phyloP scores from a whole-genome alignment of 75 land plant species.

The Adiantum capillusveneris region DNA sequence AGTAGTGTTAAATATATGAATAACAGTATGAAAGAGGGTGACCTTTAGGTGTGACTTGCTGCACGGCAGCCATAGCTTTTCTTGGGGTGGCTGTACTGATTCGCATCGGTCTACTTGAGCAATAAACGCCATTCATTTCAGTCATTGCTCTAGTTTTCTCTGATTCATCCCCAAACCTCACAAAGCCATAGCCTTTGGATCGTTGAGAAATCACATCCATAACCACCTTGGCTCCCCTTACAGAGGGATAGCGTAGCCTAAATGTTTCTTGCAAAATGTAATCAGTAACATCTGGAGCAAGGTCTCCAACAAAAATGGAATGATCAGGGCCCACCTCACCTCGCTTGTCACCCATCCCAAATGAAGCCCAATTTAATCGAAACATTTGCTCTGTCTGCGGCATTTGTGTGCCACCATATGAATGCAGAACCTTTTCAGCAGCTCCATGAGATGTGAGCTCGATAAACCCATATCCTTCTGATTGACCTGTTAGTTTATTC shows the following conservation, averaged over 20 bases:
- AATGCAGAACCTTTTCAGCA: slow-evolving; percentile 29
- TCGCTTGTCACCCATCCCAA: slow-evolving; percentile 34
- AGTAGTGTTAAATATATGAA: no score
- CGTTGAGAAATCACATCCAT: slow-evolving; percentile 35
- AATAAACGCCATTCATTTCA: slow-evolving; percentile 40
- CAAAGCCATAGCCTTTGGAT: slow-evolving; percentile 46
- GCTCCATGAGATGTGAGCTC: slow-evolving; percentile 26
- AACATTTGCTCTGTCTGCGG: slow-evolving; percentile 36
- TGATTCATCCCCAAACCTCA: slow-evolving; percentile 34
- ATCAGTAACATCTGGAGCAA: slow-evolving; percentile 40
- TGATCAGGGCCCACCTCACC: slow-evolving; percentile 30
- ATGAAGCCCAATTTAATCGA: slow-evolving; percentile 39
- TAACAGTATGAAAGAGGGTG: no score
- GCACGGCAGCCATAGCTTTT: slow-evolving; percentile 20
- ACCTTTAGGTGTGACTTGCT: slow-evolving; percentile 2
- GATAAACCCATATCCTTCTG: slow-evolving; percentile 44
- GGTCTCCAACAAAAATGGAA: slow-evolving; percentile 45
- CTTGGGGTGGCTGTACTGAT: slow-evolving; percentile 41
- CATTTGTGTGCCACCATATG: slow-evolving; percentile 21
- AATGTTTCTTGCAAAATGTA: slow-evolving; percentile 27
- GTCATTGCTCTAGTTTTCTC: slow-evolving; percentile 34
- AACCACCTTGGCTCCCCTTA: slow-evolving; percentile 36
- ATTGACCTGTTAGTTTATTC: slow-evolving; percentile 31
- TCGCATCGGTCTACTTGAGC: slow-evolving; percentile 39
- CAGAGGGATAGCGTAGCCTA: slow-evolving; percentile 21